Conservation (phyloP, 1,284 basidiomycete species). For the Trichosporon inkin region DNA sequence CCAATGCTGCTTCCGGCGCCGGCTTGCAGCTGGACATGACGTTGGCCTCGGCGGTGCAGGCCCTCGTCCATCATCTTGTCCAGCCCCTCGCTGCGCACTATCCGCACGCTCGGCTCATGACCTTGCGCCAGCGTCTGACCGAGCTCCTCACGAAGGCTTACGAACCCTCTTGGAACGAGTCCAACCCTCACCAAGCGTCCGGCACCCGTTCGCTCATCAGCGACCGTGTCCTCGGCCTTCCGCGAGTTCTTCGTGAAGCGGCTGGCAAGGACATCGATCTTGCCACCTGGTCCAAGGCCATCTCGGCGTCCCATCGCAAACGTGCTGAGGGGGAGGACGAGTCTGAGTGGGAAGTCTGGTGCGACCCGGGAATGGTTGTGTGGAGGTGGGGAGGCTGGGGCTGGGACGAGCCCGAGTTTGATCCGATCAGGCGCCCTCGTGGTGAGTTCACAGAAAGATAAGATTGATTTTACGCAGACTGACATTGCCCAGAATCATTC, state of each 20-base stretch:
- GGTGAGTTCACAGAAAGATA: conserved; percentile 30
- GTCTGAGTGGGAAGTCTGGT: conserved; percentile 49
- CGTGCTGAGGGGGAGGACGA: conserved; percentile 23
- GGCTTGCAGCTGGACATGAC: conserved; percentile 30
- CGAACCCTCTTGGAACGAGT: conserved; percentile 40
- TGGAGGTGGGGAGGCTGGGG: conserved; percentile 50
- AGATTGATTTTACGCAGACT: background rate
- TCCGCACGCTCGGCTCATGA: conserved; percentile 30
- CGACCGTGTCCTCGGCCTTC: conserved; percentile 33
- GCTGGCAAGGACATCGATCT: conserved; percentile 36
- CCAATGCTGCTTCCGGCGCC: conserved; percentile 12
- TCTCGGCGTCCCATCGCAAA: conserved; percentile 24
- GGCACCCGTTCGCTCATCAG: conserved; percentile 46
- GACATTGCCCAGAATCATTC: conserved; percentile 29
- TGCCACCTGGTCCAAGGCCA: conserved; percentile 32
- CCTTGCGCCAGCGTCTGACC: conserved; percentile 32
- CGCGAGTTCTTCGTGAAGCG: conserved; percentile 29
- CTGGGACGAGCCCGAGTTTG: conserved; percentile 47
- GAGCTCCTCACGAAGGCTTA: conserved; percentile 26
- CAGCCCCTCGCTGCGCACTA: conserved; percentile 38
- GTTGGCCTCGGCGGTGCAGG: conserved; percentile 36
- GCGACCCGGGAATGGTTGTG: conserved; percentile 48
- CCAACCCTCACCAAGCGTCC: conserved; percentile 36
- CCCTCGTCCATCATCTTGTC: conserved; percentile 41
- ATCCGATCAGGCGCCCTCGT: conserved; percentile 34